Percentiles rank a stretch among this genome's conserved stretches.
phyloP scores from a whole-genome alignment of 495 filamentous ascomycete genomes.

The Cercophora sp. region DNA sequence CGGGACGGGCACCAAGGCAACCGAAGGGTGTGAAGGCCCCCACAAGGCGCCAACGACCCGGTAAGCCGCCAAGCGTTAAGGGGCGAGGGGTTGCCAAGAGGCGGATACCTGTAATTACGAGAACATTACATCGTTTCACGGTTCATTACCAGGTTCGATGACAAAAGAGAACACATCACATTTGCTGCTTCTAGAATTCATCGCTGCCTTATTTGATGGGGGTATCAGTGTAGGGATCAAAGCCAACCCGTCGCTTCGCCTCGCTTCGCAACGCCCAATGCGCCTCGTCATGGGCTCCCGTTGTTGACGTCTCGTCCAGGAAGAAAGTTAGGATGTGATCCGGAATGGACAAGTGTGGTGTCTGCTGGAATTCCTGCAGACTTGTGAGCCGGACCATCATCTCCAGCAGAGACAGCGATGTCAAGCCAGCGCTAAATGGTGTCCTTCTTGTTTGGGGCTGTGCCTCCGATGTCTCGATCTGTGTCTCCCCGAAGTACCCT shows the following conservation, averaged over 20 bases:
- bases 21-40: conserved; percentile 8
- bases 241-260: conserved; percentile 75
- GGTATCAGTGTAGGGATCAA: conserved; percentile 51
- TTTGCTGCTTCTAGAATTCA: too few relatives aligned
- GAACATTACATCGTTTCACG: background rate
- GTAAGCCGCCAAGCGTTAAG: background rate
- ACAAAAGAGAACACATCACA: too few relatives aligned
- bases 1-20: conserved; percentile 14
- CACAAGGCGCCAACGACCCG: background rate
- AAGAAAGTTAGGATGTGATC: conserved; percentile 95
- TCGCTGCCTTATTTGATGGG: conserved; percentile 13
- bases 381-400: conserved; percentile 87
- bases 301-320: conserved; percentile 74
- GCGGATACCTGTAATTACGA: conserved; percentile 1
- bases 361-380: conserved; percentile 95
- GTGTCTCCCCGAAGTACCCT: background rate
- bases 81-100: background rate
- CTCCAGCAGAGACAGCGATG: conserved; percentile 89
- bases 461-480: conserved; percentile 10
- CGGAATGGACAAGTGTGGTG: conserved; percentile 86
- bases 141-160: too few relatives aligned
- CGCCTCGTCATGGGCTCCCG: conserved; percentile 65
- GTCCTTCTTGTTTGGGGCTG: conserved; percentile 29
- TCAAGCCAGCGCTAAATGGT: conserved; percentile 56
- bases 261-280: conserved; percentile 67